Conservation (phyloP, 163 green algal species). For the Scenedesmus sp. region DNA sequence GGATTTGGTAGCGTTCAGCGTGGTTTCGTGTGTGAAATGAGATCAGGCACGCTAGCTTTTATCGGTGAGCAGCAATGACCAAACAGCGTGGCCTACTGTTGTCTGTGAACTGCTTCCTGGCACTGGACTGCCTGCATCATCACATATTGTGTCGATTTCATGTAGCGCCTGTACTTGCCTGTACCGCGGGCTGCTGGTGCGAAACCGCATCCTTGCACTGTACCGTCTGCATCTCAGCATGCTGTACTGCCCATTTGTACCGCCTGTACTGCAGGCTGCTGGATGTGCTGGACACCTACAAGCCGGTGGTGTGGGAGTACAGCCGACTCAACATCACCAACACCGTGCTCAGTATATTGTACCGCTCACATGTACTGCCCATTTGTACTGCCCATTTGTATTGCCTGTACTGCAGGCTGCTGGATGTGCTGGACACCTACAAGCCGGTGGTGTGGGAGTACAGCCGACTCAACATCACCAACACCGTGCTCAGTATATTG, state of each 20-base stretch:
- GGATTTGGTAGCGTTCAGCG: neutral
- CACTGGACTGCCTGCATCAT: no score
- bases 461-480: slow-evolving; percentile 74
- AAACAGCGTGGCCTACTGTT: no score
- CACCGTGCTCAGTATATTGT: slow-evolving; percentile 87
- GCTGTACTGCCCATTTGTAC: neutral
- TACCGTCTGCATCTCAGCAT: no score
- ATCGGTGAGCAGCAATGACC: slow-evolving; percentile 80
- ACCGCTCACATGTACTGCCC: slow-evolving; percentile 90
- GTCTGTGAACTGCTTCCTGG: no score
- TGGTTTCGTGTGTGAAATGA: slow-evolving; percentile 60
- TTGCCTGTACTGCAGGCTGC: slow-evolving; percentile 66
- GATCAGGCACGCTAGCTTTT: slow-evolving; percentile 94
- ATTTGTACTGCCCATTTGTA: slow-evolving; percentile 78
- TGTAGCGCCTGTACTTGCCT: no score
- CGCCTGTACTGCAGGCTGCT: slow-evolving; percentile 72
- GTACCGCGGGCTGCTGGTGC: no score
- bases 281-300: slow-evolving; percentile 94
- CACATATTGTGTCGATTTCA: no score
- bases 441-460: slow-evolving; percentile 99
- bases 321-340: slow-evolving; percentile 79
- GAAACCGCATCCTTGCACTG: no score
- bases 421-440: slow-evolving; percentile 93
- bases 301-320: slow-evolving; percentile 99
- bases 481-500: slow-evolving; percentile 92